These are phyloP conservation scores for Aureobasidium sp. DNA, from an alignment of 2,329 filamentous ascomycete genomes.

Conservation along the genomic window DNA sequence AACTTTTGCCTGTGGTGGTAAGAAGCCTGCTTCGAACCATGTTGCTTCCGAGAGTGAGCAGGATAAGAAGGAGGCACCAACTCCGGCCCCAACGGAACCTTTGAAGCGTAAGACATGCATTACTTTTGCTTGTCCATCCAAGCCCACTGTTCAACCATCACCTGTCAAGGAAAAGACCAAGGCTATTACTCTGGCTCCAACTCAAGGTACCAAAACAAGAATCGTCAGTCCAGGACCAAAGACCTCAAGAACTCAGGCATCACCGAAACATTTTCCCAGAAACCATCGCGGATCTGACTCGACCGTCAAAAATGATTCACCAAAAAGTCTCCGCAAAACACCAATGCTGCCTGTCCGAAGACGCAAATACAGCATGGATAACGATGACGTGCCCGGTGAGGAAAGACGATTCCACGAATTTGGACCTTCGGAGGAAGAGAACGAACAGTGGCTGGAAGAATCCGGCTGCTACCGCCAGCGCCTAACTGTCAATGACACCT, in stretches of 20 bases:
- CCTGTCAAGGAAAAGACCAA: constrained; percentile 26
- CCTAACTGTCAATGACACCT: constrained; percentile 80
- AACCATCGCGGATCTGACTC: constrained; percentile 43
- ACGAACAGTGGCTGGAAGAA: constrained; percentile 87
- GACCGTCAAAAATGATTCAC: constrained; percentile 42
- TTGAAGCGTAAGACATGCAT: constrained; percentile 54
- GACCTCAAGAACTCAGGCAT: constrained; percentile 20
- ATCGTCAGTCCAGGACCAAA: constrained; percentile 16
- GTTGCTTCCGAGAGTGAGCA: constrained; percentile 23
- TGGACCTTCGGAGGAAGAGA: constrained; percentile 68
- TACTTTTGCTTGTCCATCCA: constrained; percentile 65
- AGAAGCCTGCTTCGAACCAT: constrained; percentile 37
- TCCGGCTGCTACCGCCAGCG: constrained; percentile 55
- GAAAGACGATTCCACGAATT: constrained; percentile 78
- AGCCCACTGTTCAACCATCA: constrained; percentile 34
- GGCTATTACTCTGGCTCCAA: constrained; percentile 35
- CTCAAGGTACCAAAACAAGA: constrained; percentile 3
- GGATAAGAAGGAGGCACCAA: constrained; percentile 20
- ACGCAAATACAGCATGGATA: constrained; percentile 29
- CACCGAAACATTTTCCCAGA: constrained; percentile 24
- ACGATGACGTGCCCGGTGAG: constrained; percentile 44
- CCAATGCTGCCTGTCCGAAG: constrained; percentile 25
- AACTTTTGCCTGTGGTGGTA: constrained; percentile 78
- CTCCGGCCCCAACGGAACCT: constrained; percentile 21
- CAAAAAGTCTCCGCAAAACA: constrained; percentile 34